Conservation (phyloP, 1,284 basidiomycete genomes). For the Schizophyllum commune region DNA sequence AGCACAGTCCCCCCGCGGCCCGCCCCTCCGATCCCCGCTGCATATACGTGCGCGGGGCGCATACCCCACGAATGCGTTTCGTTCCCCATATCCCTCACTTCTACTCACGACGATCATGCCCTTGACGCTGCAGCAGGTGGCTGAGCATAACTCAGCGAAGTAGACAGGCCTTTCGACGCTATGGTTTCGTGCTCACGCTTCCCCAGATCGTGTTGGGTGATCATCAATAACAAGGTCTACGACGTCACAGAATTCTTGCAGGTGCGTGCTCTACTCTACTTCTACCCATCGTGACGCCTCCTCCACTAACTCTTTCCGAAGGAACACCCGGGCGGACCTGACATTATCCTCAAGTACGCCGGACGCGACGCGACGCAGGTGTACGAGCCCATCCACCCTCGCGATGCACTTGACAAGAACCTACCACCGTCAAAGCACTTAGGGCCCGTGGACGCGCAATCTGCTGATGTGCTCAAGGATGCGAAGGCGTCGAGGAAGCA, state of each 20-base stretch:
- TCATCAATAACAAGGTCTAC: slow-evolving; percentile 71
- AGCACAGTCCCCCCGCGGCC: background rate
- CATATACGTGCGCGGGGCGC: slow-evolving; percentile 3
- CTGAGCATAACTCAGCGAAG: slow-evolving; percentile 25
- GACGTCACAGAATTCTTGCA: slow-evolving; percentile 82
- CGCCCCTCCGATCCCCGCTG: background rate
- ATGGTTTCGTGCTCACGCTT: background rate
- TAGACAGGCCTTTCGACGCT: slow-evolving; percentile 19
- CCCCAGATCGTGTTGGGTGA: slow-evolving; percentile 64
- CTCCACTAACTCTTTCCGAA: slow-evolving; percentile 20
- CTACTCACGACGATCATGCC: slow-evolving; percentile 4
- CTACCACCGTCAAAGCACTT: slow-evolving; percentile 63
- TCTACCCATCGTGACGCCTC: background rate
- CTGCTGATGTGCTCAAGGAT: slow-evolving; percentile 34
- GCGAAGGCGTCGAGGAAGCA: slow-evolving; percentile 37
- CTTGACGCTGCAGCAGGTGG: background rate
- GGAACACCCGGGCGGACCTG: slow-evolving; percentile 79
- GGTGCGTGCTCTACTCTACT: slow-evolving; percentile 26
- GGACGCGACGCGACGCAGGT: slow-evolving; percentile 71
- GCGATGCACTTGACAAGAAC: slow-evolving; percentile 61
- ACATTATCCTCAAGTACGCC: slow-evolving; percentile 73
- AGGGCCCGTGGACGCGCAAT: slow-evolving; percentile 54
- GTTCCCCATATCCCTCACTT: slow-evolving; percentile 3
- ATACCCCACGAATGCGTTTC: slow-evolving; percentile 28
- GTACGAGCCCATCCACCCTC: slow-evolving; percentile 70